These are phyloP conservation scores for Sordariomycetes sp. DNA, from an alignment of 2,329 filamentous ascomycete genomes.

Conservation along the genomic window DNA sequence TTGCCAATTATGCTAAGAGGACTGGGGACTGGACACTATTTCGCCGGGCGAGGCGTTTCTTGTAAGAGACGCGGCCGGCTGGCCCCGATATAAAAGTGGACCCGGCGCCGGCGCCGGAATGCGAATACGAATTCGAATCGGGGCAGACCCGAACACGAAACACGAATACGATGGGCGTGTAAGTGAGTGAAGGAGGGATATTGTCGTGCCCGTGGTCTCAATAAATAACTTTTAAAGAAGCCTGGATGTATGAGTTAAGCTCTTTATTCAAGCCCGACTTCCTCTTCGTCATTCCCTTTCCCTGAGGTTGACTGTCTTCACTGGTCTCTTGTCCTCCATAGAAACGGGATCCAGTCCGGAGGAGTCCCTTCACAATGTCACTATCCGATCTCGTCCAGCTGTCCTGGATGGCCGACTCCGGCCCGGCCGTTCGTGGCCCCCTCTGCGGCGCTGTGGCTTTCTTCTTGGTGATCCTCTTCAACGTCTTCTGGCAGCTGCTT, in stretches of 20 bases:
- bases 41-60: not conserved
- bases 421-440: not conserved
- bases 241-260: too few relatives aligned
- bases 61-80: not conserved
- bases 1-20: too few relatives aligned
- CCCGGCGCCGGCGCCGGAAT: not conserved
- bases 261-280: not conserved
- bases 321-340: not conserved
- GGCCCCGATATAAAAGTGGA: not conserved
- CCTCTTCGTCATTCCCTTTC: not conserved
- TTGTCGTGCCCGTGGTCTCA: not conserved
- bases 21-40: too few relatives aligned
- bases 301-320: too few relatives aligned
- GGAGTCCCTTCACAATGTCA: not conserved
- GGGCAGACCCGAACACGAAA: not conserved
- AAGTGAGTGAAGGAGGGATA: not conserved
- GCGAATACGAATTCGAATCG: not conserved
- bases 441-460: not conserved
- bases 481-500: constrained; percentile 11
- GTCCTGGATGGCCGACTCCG: not conserved
- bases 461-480: constrained; percentile 5
- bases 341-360: not conserved
- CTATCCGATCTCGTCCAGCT: not conserved
- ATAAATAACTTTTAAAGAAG: not conserved
- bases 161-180: not conserved